Evolutionary conservation across 1,139 yeast genomes (phyloP).

Genomic region (Zygosaccharomyces pseudobailii): DNA sequence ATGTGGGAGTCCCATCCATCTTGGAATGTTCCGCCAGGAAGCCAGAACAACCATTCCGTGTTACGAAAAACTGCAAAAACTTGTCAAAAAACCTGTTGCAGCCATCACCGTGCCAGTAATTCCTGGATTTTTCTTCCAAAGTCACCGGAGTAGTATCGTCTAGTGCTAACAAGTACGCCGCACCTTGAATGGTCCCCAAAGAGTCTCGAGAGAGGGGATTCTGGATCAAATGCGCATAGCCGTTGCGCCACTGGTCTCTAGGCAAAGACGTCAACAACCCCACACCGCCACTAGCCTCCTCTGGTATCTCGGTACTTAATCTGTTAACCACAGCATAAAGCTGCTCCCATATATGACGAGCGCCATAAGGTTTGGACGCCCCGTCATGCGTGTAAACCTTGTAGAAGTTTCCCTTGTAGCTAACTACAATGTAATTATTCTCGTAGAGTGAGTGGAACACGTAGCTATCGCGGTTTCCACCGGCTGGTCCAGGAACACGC

Average conservation of each 20-base stretch:
- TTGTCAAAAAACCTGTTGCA: constrained; percentile 87
- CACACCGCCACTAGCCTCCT: constrained; percentile 44
- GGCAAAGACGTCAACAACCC: constrained; percentile 82
- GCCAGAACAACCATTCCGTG: constrained; percentile 84
- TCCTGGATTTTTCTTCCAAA: constrained; percentile 78
- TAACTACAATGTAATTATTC: constrained; percentile 68
- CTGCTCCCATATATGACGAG: constrained; percentile 62
- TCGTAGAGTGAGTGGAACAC: constrained; percentile 45
- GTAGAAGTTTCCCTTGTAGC: constrained; percentile 76
- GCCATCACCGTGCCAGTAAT: constrained; percentile 95
- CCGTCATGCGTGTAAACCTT: constrained; percentile 65
- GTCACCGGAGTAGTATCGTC: constrained; percentile 74
- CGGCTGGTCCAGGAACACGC: constrained; percentile 57
- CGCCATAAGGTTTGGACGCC: constrained; percentile 45
- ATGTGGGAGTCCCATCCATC: constrained; percentile 98
- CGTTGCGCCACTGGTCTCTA: constrained; percentile 74
- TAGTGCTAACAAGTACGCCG: constrained; percentile 76
- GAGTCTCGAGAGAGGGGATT: constrained; percentile 55
- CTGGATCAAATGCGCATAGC: constrained; percentile 53
- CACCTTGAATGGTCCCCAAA: constrained; percentile 64
- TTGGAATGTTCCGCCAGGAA: constrained; percentile 94
- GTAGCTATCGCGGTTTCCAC: constrained; percentile 53
- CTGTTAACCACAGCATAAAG: constrained; percentile 49
- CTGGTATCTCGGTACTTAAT: constrained; percentile 30
- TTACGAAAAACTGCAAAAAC: constrained; percentile 79